Evolutionary conservation across 106 monocot species (phyloP), one percentile per base, ranked within the genome.

Genomic region (Agapanthus africanus): DNA sequence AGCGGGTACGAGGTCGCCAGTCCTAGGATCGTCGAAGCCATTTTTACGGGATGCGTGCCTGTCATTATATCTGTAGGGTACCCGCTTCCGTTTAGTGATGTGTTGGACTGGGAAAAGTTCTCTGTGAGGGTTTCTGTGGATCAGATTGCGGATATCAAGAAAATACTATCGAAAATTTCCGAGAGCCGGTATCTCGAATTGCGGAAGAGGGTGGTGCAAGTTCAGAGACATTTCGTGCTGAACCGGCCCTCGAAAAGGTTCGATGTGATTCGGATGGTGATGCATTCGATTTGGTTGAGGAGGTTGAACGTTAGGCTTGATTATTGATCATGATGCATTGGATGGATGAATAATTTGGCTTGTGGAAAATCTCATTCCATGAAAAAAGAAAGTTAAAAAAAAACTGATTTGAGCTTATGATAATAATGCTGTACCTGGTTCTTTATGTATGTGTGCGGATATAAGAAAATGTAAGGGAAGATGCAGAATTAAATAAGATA

Each of bases 41-140:
- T 93, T 6, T 84, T 83, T 65, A 47, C 72, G 36, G 93, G 85
- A 0, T 93, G 93, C 40, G 86, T 88, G 19, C 93, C 93, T 0
- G 93, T 89, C 23, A 77, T 93, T 37, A 86, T 93, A 16, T 83
- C 89, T 0, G 79, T 68, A 5, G 61, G 57, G 4, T 89, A 90
- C 39, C 79, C 86, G 11, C 81, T 74, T 1, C 93, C 93, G 8
- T 87, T 89, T 66, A 65, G 76, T 36, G 93, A 93, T 46, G 93
- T 93, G 44, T 69, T 93, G 33, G 81, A 87, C 19, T 90, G 89
- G 89, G 70, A 78, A 54, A 78, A 75, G 65, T 86, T 86, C 44
- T 82, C 82, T 28, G 75, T 86, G 33, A 32, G 46, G 52, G 38
- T 81, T 25, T 54, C 73, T 19, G 79, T 79, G 49, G 82, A 37